Percentiles rank a stretch among this genome's conserved stretches.
phyloP scores from a whole-genome alignment of 2,329 filamentous ascomycete species.

The Ophiostoma angusticollis region DNA sequence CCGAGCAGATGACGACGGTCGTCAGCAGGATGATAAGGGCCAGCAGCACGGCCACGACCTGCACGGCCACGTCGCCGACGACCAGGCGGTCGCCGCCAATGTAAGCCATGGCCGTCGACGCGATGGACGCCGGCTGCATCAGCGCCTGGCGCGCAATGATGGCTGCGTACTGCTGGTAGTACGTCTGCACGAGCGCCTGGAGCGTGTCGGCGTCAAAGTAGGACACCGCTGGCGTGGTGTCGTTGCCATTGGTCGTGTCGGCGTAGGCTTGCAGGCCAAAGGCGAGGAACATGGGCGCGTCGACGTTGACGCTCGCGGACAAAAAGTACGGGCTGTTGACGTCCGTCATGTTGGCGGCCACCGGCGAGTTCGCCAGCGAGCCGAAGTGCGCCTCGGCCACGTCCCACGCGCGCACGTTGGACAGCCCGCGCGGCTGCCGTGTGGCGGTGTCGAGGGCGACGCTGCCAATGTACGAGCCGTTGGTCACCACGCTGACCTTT shows the following conservation, averaged over 20 bases:
- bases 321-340: conserved; percentile 17
- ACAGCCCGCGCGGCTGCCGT: conserved; percentile 9
- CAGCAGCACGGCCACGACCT: conserved; percentile 21
- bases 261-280: conserved; percentile 17
- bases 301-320: conserved; percentile 17
- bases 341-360: conserved; percentile 8
- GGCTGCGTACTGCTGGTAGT: conserved; percentile 24
- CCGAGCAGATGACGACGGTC: conserved; percentile 13
- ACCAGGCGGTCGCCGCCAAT: conserved; percentile 21
- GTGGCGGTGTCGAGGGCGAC: conserved; percentile 9
- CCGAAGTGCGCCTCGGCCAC: conserved; percentile 17
- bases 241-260: conserved; percentile 11
- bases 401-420: conserved; percentile 16
- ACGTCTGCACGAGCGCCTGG: conserved; percentile 17
- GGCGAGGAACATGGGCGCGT: conserved; percentile 23
- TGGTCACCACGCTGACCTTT: conserved; percentile 16
- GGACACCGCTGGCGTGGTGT: conserved; percentile 14
- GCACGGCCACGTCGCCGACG: conserved; percentile 19
- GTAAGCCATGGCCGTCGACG: conserved; percentile 16
- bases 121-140: conserved; percentile 16
- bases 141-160: conserved; percentile 21
- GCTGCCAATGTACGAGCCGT: conserved; percentile 13
- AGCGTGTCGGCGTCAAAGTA: conserved; percentile 18
- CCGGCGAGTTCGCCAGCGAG: conserved; percentile 12
- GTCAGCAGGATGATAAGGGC: conserved; percentile 17